Evolutionary conservation across 1,139 yeast species (phyloP), one percentile per base, ranked within the genome.

Genomic region (Hyphopichia wangnamkhiaoensis): DNA sequence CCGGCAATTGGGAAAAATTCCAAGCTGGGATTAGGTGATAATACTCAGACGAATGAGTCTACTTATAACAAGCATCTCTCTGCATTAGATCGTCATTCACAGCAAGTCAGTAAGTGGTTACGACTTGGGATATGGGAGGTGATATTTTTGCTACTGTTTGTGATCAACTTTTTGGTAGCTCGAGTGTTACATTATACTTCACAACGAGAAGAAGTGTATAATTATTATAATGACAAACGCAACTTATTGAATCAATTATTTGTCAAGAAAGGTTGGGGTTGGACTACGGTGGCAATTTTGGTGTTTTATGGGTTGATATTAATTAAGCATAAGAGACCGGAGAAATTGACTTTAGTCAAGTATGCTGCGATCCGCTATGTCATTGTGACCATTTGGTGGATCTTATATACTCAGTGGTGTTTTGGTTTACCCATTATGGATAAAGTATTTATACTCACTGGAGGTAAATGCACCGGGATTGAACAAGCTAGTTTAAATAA

Each of bases 341-440:
- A 33, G 13, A 31, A 34, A 14, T 6, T 17, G 3, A 15, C n/a
- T 4, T 7, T 14, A 16, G 6, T 30, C 4, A 15, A 37, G 10
- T 39, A 48, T 8, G 72, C 74, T 0, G 24, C 65, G 0, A 37
- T 63, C 5, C 56, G 78, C 34, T 83, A 80, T 49, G 46, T 50
- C 0, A 41, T 75, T 2, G 79, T 82, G n/a, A 84, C 95, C 0
- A 8, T 68, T 0, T 85, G 94, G 87, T 89, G 96, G 96, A 50
- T 76, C 20, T 52, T 85, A n/a, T 88, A 84, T 60, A 80, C 95
- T 2, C 96, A 88, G 57, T 87, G 96, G 95, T 84, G 80, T 54
- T 82, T 85, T 55, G 96, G 96, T 0, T 60, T 80, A 31, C 97
- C 98, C 0, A 59, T 93, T 6, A 93, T 93, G 96, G 98, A 93